Percentiles rank a stretch among this genome's conserved stretches.
These are phyloP conservation scores for Hypoxylon sp. DNA, from an alignment of 2,329 filamentous ascomycete species.

Conservation along the genomic window DNA sequence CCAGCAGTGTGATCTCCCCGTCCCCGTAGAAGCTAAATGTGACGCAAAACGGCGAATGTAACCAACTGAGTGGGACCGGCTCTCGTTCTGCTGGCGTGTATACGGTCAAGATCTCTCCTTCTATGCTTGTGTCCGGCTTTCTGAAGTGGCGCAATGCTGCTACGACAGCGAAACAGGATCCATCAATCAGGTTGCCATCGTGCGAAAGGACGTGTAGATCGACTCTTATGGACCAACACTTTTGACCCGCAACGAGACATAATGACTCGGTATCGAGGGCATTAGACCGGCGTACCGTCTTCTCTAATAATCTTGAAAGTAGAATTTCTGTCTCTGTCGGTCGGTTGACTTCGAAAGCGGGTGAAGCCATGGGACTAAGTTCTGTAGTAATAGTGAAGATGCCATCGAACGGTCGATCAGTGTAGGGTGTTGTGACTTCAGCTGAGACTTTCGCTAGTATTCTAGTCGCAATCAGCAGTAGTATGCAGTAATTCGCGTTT, in stretches of 20 bases:
- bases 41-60: slow-evolving; percentile 92
- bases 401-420: slow-evolving; percentile 94
- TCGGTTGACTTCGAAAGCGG: slow-evolving; percentile 88
- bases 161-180: slow-evolving; percentile 87
- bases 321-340: slow-evolving; percentile 88
- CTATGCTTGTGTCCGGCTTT: slow-evolving; percentile 88
- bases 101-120: slow-evolving; percentile 86
- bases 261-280: slow-evolving; percentile 96
- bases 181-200: slow-evolving; percentile 91
- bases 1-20: slow-evolving; percentile 79
- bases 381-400: slow-evolving; percentile 94
- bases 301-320: slow-evolving; percentile 90
- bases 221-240: slow-evolving; percentile 91
- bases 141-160: slow-evolving; percentile 92
- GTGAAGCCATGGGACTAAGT: slow-evolving; percentile 91
- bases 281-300: slow-evolving; percentile 91
- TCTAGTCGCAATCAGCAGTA: slow-evolving; percentile 62
- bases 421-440: slow-evolving; percentile 86
- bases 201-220: slow-evolving; percentile 93
- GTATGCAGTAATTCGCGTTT: slow-evolving; percentile 20
- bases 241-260: slow-evolving; percentile 90
- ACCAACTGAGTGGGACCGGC: slow-evolving; percentile 88
- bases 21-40: slow-evolving; percentile 89
- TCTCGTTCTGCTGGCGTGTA: slow-evolving; percentile 89
- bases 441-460: slow-evolving; percentile 88